Evolutionary conservation across 179 eudicot species (phyloP), one percentile per base, ranked within the genome.

Genomic region (Heliamphora pulchella): DNA sequence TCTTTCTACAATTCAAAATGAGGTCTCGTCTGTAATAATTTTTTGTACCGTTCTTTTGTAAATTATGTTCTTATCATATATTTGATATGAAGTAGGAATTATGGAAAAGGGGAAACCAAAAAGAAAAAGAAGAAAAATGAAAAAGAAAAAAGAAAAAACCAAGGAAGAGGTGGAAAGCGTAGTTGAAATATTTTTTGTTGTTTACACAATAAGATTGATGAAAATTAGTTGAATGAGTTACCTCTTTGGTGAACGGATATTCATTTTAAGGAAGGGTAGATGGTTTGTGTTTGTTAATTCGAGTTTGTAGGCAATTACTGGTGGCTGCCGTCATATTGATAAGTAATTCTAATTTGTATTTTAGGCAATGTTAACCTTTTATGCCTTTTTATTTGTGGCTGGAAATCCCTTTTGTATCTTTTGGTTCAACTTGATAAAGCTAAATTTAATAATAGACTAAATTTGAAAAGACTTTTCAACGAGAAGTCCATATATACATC

Each of bases 11-110:
- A 41, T 20, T 58, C 6, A 47, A 59, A 31, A 75, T 18, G 31
- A 13, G 6, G 7, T 43, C 46, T 80, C 4, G 64, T 76, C 63
- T 79, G 75, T 74, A 64, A 47, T 17, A 51, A 47, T 39, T 43
- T 81, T 81, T 68, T 75, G 74, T 58, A 8, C 3, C 18, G 63
- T 76, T 48, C 6, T 17, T 43, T 41, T 80, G 77, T 77, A 72
- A 54, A 78, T 59, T 51, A 53, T 9, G 22, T 76, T 47, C 78
- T 53, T 72, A 55, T 0, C 8, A 11, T 81, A 70, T 51, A 65
- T 57, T 55, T 65, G 31, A 46, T 76, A 54, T 58, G n/a, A 68
- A 59, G 44, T 74, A 63, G 80, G 72, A 53, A 31, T 13, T 66
- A 51, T 51, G n/a, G 22, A 11, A 46, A 53, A 43, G 41, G 4